Conservation (phyloP, 2,329 filamentous ascomycete genomes). For the Esteya vermicola region DNA sequence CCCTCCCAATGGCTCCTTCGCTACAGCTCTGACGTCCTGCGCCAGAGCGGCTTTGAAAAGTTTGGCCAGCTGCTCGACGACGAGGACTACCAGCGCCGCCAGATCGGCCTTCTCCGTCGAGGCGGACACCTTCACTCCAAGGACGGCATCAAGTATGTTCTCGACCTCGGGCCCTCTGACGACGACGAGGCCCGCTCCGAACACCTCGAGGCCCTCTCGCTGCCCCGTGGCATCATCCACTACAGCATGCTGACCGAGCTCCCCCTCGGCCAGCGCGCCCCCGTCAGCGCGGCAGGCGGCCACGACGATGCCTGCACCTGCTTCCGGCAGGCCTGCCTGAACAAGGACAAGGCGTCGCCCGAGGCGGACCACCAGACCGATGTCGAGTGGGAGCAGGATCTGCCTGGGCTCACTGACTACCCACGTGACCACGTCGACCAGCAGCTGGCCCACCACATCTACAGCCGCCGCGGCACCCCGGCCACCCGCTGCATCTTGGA, state of each 20-base stretch:
- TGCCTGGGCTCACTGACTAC: no score
- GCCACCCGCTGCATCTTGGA: constrained; percentile 9
- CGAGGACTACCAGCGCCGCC: constrained; percentile 6
- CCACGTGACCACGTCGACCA: no score
- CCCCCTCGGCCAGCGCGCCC: not conserved
- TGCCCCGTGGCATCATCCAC: constrained; percentile 10
- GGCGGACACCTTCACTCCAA: constrained; percentile 1
- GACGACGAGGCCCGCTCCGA: constrained; percentile 7
- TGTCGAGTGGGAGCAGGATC: no score
- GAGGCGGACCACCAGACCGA: no score
- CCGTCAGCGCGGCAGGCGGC: constrained; percentile 18
- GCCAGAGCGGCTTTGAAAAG: constrained; percentile 7
- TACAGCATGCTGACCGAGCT: constrained; percentile 6
- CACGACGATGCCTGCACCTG: constrained; percentile 27
- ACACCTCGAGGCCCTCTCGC: constrained; percentile 10
- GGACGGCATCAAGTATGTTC: constrained; percentile 13
- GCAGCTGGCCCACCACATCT: no score
- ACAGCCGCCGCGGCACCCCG: no score
- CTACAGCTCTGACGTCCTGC: constrained; percentile 8
- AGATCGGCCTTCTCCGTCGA: not conserved
- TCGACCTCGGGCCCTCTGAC: constrained; percentile 10
- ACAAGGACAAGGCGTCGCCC: not conserved
- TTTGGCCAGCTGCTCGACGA: constrained; percentile 7
- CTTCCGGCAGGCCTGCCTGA: not conserved
- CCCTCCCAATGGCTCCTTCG: constrained; percentile 7